Conservation (phyloP, 164 flowering plant species). For the Macadamia integrifolia region DNA sequence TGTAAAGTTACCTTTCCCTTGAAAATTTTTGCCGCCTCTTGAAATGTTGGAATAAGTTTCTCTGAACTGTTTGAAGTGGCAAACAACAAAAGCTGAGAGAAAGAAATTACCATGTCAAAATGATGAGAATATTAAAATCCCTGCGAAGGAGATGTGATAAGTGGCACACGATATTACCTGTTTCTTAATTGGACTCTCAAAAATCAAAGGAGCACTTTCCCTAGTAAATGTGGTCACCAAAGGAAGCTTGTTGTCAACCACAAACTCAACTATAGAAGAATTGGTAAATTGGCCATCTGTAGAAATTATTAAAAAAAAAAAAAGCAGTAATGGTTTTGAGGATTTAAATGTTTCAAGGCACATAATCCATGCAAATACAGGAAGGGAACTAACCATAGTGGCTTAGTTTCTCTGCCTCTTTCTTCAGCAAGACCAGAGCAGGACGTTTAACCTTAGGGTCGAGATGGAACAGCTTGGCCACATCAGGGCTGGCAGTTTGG, state of each 20-base stretch:
- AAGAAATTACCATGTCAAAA: constrained; percentile 11
- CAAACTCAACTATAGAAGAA: constrained; percentile 68
- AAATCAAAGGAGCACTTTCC: constrained; percentile 76
- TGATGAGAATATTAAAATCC: neutral
- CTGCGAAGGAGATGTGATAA: neutral
- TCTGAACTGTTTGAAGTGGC: constrained; percentile 57
- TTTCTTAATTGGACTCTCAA: constrained; percentile 79
- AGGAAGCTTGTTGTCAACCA: constrained; percentile 81
- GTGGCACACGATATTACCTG: constrained; percentile 43
- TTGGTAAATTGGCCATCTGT: constrained; percentile 76
- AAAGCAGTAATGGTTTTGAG: neutral
- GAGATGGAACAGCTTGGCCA: constrained; percentile 80
- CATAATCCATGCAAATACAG: constrained; percentile 4
- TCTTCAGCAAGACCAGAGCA: constrained; percentile 77
- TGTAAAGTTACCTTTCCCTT: constrained; percentile 75
- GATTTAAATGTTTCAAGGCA: neutral
- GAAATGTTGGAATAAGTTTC: constrained; percentile 53
- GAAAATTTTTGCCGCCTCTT: constrained; percentile 77
- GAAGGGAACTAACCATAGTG: constrained; percentile 53
- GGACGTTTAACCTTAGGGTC: constrained; percentile 72
- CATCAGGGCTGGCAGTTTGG: constrained; percentile 74
- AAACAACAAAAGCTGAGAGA: constrained; percentile 68
- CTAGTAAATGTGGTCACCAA: constrained; percentile 70
- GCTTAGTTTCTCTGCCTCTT: constrained; percentile 74
- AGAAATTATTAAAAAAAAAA: constrained; percentile 8